Evolutionary conservation across 2,329 filamentous ascomycete genomes (phyloP).

Genomic region (Emydomyces testavorans): DNA sequence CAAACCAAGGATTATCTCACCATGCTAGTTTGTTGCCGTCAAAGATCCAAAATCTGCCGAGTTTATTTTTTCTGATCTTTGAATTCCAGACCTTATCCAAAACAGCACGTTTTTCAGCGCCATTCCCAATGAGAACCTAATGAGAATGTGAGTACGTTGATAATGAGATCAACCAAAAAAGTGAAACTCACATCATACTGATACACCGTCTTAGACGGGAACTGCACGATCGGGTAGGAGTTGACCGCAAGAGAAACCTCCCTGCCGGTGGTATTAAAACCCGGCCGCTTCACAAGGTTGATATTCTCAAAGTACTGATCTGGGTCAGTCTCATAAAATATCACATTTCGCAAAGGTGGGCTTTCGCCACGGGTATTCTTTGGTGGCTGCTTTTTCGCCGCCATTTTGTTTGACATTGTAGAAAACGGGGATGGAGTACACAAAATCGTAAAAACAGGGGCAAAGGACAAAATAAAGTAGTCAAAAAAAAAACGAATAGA

Average conservation of each 20-base stretch:
- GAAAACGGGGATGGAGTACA: background rate
- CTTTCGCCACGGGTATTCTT: background rate
- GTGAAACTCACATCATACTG: constrained; percentile 68
- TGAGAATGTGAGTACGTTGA: background rate
- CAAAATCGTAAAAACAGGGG: background rate
- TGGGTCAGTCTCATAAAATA: constrained; percentile 11
- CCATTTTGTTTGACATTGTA: background rate
- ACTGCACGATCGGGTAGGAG: constrained; percentile 56
- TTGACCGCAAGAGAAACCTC: constrained; percentile 53
- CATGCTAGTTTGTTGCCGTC: constrained; percentile 82
- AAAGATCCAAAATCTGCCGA: constrained; percentile 56
- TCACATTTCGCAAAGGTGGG: background rate
- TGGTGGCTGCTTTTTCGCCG: background rate
- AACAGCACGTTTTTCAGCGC: constrained; percentile 52
- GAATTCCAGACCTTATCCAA: constrained; percentile 69
- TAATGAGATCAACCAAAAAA: background rate
- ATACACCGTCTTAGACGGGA: constrained; percentile 52
- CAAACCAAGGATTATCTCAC: constrained; percentile 37
- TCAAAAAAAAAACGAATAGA: background rate
- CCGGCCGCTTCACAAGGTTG: constrained; percentile 38
- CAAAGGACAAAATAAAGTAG: constrained; percentile 5
- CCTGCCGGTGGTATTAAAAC: constrained; percentile 49
- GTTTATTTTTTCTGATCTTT: constrained; percentile 43
- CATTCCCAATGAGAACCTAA: constrained; percentile 55
- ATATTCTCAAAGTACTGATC: constrained; percentile 20